Conservation (phyloP, 2,329 filamentous ascomycete genomes). For the Remersonia thermophila region DNA sequence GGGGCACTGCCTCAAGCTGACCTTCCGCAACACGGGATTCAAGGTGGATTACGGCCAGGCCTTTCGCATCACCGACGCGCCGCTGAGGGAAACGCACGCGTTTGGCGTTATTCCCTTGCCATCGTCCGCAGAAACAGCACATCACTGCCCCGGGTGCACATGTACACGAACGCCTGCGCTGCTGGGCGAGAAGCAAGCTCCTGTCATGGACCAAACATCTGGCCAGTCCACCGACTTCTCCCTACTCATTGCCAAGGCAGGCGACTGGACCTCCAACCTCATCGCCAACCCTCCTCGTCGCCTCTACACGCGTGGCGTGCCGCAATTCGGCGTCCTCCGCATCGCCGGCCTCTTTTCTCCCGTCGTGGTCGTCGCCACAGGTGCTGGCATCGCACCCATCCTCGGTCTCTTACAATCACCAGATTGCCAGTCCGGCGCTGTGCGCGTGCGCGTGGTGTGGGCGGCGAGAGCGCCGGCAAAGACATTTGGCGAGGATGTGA, state of each 20-base stretch:
- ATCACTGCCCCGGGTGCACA: conserved; percentile 8
- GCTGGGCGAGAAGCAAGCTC: not conserved
- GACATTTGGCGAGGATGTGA: conserved; percentile 49
- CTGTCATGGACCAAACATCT: not conserved
- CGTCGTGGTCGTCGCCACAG: conserved; percentile 56
- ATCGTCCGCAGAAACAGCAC: conserved; percentile 14
- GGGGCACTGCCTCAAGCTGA: conserved; percentile 56
- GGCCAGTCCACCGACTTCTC: conserved; percentile 40
- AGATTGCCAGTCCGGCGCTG: conserved; percentile 24
- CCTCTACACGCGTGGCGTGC: conserved; percentile 57
- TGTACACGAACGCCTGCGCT: conserved; percentile 1
- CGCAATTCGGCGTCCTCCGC: conserved; percentile 55
- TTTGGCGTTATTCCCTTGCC: conserved; percentile 62
- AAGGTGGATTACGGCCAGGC: conserved; percentile 44
- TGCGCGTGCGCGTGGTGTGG: conserved; percentile 49
- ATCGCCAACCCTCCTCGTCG: conserved; percentile 49
- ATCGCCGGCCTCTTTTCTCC: conserved; percentile 53
- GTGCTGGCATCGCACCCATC: conserved; percentile 60
- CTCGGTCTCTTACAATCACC: conserved; percentile 38
- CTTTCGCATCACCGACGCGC: conserved; percentile 48
- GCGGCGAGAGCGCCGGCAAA: conserved; percentile 47
- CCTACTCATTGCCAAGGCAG: conserved; percentile 57
- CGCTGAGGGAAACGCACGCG: conserved; percentile 60
- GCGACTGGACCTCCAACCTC: conserved; percentile 58
- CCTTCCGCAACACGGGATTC: conserved; percentile 46